Evolutionary conservation across 805 yeast genomes (phyloP).

Genomic region (Kodamaea neixiangensis): DNA sequence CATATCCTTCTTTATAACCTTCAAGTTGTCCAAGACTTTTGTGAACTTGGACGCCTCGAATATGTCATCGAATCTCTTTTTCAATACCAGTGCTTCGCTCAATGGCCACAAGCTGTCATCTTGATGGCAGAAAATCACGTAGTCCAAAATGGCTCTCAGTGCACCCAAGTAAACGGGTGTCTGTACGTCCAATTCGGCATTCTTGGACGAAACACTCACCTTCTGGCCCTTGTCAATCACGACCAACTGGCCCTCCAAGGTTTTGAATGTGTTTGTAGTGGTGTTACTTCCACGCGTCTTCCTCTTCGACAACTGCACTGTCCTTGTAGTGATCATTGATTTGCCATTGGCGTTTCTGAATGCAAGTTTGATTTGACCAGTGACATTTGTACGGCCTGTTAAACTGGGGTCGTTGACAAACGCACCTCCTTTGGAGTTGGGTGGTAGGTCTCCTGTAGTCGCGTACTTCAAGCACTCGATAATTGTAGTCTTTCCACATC

Average conservation of each 20-base stretch:
- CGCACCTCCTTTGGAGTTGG: slow-evolving; percentile 94
- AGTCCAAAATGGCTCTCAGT: slow-evolving; percentile 81
- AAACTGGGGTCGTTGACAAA: slow-evolving; percentile 91
- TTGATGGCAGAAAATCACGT: slow-evolving; percentile 95
- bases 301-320: slow-evolving; percentile 72
- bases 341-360: slow-evolving; percentile 71
- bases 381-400: slow-evolving; percentile 71
- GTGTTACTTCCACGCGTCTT: slow-evolving; percentile 43
- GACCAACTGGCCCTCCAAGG: slow-evolving; percentile 85
- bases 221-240: slow-evolving; percentile 67
- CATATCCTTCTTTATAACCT: slow-evolving; percentile 75
- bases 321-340: slow-evolving; percentile 83
- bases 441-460: slow-evolving; percentile 95
- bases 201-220: slow-evolving; percentile 74
- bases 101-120: slow-evolving; percentile 97
- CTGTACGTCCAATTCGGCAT: slow-evolving; percentile 73
- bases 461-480: slow-evolving; percentile 93
- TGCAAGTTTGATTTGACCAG: slow-evolving; percentile 89
- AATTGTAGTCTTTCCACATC: slow-evolving; percentile 94
- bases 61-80: slow-evolving; percentile 93
- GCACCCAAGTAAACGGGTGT: slow-evolving; percentile 87
- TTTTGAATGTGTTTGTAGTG: slow-evolving; percentile 64
- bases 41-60: slow-evolving; percentile 94
- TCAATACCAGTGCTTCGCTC: slow-evolving; percentile 83
- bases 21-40: slow-evolving; percentile 81